A percentile compares a stretch with the other conserved stretches of the same genome.
phyloP scores from a whole-genome alignment of 345 rosid species.

The Stellera chamaejasme region DNA sequence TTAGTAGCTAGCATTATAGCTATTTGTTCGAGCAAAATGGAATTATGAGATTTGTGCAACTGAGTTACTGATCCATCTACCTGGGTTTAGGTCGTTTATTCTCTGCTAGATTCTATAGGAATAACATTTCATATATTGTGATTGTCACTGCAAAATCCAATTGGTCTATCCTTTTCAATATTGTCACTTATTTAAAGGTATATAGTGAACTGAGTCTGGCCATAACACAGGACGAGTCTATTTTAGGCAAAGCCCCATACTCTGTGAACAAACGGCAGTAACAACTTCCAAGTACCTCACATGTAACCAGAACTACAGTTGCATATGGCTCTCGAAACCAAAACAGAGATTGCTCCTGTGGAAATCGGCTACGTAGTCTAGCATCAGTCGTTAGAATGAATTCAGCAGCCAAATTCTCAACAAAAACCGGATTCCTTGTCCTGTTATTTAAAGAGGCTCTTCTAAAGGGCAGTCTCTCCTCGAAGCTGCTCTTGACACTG shows the following conservation, averaged over 20 bases:
- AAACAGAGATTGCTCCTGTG: slow-evolving; percentile 72
- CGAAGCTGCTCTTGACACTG: slow-evolving; percentile 56
- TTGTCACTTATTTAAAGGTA: too few species aligned
- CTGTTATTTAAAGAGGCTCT: slow-evolving; percentile 75
- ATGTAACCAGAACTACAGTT: slow-evolving; percentile 80
- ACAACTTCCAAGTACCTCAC: slow-evolving; percentile 57
- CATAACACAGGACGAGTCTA: too few species aligned
- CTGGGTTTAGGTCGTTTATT: too few species aligned
- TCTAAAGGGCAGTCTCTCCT: slow-evolving; percentile 61
- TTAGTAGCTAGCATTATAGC: too few species aligned
- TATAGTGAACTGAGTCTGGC: too few species aligned
- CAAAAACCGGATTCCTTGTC: slow-evolving; percentile 70
- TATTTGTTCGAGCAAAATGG: too few species aligned
- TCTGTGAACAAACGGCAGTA: neutral
- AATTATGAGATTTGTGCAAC: too few species aligned
- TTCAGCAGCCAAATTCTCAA: slow-evolving; percentile 79
- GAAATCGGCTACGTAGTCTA: slow-evolving; percentile 87
- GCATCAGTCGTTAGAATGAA: slow-evolving; percentile 83
- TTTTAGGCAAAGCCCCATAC: too few species aligned
- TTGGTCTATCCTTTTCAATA: too few species aligned
- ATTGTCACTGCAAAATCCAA: neutral
- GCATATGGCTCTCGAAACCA: slow-evolving; percentile 97
- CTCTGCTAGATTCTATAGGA: too few species aligned
- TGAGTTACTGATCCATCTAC: too few species aligned
- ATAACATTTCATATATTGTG: neutral